A percentile compares a stretch with the other conserved stretches of the same genome.
phyloP scores from a whole-genome alignment of 2,329 filamentous ascomycete species.

The Talaromyces sp. region DNA sequence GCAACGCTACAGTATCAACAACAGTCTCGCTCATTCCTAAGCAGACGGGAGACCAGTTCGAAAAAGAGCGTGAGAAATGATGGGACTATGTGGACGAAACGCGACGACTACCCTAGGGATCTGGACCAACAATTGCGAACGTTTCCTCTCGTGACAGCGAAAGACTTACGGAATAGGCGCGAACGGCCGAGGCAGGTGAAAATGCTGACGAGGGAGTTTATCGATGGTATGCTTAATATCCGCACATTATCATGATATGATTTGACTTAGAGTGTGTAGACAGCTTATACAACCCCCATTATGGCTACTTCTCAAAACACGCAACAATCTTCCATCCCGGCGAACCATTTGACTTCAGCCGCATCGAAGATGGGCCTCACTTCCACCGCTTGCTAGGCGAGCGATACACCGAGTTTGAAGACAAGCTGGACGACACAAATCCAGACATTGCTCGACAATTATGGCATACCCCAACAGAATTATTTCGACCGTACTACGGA shows the following conservation, averaged over 20 bases:
- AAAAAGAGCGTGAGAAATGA: constrained; percentile 40
- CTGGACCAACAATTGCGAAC: constrained; percentile 73
- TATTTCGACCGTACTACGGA: constrained; percentile 94
- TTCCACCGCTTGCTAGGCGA: constrained; percentile 74
- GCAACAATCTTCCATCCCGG: constrained; percentile 93
- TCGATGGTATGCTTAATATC: constrained; percentile 67
- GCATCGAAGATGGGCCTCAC: constrained; percentile 75
- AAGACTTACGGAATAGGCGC: constrained; percentile 65
- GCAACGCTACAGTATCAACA: constrained; percentile 24
- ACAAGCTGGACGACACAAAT: constrained; percentile 69
- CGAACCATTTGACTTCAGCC: constrained; percentile 82
- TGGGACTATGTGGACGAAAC: constrained; percentile 82
- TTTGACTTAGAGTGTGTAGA: constrained; percentile 50
- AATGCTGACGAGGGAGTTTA: constrained; percentile 97
- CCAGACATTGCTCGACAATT: constrained; percentile 78
- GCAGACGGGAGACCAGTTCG: constrained; percentile 30
- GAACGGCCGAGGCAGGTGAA: constrained; percentile 84
- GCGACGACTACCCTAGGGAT: constrained; percentile 71
- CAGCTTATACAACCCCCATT: constrained; percentile 88
- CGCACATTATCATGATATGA: not conserved
- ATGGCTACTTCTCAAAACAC: constrained; percentile 95
- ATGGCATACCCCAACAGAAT: constrained; percentile 97
- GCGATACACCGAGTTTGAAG: constrained; percentile 87
- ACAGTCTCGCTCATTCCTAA: constrained; percentile 37
- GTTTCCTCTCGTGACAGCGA: constrained; percentile 82